Evolutionary conservation across 2,329 filamentous ascomycete genomes (phyloP).

Genomic region (Trichophyton schoenleinii): DNA sequence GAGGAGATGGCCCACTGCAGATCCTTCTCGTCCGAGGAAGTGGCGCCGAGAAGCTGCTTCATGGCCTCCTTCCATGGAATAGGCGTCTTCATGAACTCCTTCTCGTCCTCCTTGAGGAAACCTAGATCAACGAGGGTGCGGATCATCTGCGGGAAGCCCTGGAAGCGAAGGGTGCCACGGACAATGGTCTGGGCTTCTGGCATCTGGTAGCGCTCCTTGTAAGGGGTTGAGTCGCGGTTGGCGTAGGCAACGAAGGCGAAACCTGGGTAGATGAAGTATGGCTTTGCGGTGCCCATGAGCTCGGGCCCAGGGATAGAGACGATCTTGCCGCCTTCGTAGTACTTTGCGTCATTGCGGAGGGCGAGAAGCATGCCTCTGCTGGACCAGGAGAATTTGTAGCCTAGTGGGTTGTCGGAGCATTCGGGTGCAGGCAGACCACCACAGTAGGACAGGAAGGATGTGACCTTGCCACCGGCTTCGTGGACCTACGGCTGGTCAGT

Average conservation of each 20-base stretch:
- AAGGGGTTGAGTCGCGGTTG: slow-evolving; percentile 80
- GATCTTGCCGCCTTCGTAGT: slow-evolving; percentile 66
- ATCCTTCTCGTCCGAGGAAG: slow-evolving; percentile 54
- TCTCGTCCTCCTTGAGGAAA: slow-evolving; percentile 63
- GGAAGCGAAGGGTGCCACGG: slow-evolving; percentile 72
- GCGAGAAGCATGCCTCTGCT: slow-evolving; percentile 78
- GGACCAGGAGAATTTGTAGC: slow-evolving; percentile 82
- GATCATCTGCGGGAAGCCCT: slow-evolving; percentile 84
- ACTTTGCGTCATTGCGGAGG: slow-evolving; percentile 71
- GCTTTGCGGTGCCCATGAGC: slow-evolving; percentile 77
- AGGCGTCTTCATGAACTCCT: slow-evolving; percentile 52
- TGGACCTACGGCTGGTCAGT: slow-evolving; percentile 51
- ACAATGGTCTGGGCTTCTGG: slow-evolving; percentile 82
- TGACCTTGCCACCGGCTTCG: slow-evolving; percentile 71
- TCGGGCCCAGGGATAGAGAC: slow-evolving; percentile 53
- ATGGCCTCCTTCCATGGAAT: slow-evolving; percentile 78
- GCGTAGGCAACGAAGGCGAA: slow-evolving; percentile 86
- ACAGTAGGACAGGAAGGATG: slow-evolving; percentile 71
- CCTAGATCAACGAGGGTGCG: slow-evolving; percentile 77
- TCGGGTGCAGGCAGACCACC: slow-evolving; percentile 60
- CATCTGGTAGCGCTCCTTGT: slow-evolving; percentile 80
- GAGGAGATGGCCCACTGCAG: slow-evolving; percentile 59
- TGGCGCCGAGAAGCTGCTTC: slow-evolving; percentile 58
- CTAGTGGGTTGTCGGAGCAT: slow-evolving; percentile 72
- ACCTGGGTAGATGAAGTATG: slow-evolving; percentile 80